Percentiles rank a stretch among this genome's conserved stretches.
phyloP scores from a whole-genome alignment of 805 yeast genomes.

The Cyberlindnera misumaiensis region DNA sequence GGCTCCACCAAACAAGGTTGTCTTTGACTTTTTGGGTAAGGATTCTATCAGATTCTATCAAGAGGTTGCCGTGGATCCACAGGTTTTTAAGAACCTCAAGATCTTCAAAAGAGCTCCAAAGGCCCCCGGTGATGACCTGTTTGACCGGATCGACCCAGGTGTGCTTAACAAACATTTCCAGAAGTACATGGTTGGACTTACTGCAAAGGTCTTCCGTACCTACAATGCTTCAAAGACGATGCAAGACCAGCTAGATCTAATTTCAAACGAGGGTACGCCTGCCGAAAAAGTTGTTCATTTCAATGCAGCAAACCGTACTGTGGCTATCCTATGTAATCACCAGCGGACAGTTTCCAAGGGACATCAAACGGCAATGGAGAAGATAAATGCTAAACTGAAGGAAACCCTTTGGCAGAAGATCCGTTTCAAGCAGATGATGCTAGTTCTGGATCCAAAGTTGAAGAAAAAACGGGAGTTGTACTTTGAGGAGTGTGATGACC shows the following conservation, averaged over 20 bases:
- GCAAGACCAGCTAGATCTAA: conserved; percentile 88
- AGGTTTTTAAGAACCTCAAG: conserved; percentile 81
- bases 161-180: conserved; percentile 81
- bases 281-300: conserved; percentile 81
- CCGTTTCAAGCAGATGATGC: conserved; percentile 62
- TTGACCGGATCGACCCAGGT: conserved; percentile 83
- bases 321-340: conserved; percentile 94
- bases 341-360: conserved; percentile 86
- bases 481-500: conserved; percentile 62
- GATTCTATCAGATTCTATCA: conserved; percentile 90
- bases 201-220: conserved; percentile 97
- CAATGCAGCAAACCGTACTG: conserved; percentile 93
- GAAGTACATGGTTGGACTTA: conserved; percentile 83
- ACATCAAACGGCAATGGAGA: conserved; percentile 75
- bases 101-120: conserved; percentile 88
- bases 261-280: conserved; percentile 80
- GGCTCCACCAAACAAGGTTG: conserved; percentile 77
- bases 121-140: conserved; percentile 84
- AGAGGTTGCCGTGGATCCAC: conserved; percentile 87
- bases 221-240: conserved; percentile 93
- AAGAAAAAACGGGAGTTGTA: conserved; percentile 46
- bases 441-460: conserved; percentile 50
- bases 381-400: conserved; percentile 66
- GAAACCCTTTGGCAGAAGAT: conserved; percentile 84
- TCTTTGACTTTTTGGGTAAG: conserved; percentile 91